Evolutionary conservation across 345 rosid species (phyloP), one percentile per base, ranked within the genome.

Genomic region (Geranium brycei): DNA sequence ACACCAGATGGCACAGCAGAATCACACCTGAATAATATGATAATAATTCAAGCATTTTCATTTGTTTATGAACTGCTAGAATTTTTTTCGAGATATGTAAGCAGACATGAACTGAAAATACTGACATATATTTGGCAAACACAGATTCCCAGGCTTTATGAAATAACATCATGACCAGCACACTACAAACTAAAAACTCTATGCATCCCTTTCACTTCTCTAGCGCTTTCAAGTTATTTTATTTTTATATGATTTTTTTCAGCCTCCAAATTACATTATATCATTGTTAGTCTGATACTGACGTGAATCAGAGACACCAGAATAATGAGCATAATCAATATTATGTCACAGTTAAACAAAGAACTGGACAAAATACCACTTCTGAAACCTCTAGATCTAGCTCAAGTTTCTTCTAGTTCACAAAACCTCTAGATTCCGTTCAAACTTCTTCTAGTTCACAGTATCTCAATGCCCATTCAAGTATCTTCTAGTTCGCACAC

Each of bases 1-100:
- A 81, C 84, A 61, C 97, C 99, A 30, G 91, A 91, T 62, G 85
- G 70, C 72, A 93, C 81, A 57, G 92, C 96, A 15, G 97, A 93
- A 75, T 87, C 95, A 73, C 92, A 88, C 75, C 97, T 93, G 85
- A 76, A 79, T 72, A 67, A 62, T 64, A 66, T 68, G 66, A 76
- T 64, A 64, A 7, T 31, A 32, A 57, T 38, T 59, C 64, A 59
- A 58, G 70, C 57, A 19, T n/a, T 35, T 60, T 62, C 17, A 2
- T 38, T 12, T 18, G 28, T 17, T 7, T 13, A 47, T 10, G 10
- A 47, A 47, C 53, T 7, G 53, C 13, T 47, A 47, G 53, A 47
- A 13, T 0, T 47, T 6, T 10, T 47, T 47, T 47, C 15, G 11
- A 47, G 53, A 8, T 47, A 6, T 47, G 13, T 47, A 47, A 47